Evolutionary conservation across 805 yeast species (phyloP).

Genomic region (Candida bentonensis): DNA sequence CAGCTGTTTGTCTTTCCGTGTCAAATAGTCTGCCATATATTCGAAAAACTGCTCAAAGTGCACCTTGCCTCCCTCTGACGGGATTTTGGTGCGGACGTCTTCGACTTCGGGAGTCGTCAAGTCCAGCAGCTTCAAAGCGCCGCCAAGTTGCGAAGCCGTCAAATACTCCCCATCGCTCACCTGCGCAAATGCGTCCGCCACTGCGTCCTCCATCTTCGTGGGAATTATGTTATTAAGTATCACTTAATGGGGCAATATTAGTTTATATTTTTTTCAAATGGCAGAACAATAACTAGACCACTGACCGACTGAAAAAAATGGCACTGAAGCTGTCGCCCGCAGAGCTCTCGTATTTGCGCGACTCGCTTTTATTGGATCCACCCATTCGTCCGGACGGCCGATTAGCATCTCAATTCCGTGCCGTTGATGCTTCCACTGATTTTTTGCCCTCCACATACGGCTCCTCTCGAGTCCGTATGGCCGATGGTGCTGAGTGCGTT

Average conservation of each 20-base stretch:
- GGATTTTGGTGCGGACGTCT: neutral
- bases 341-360: slow-evolving; percentile 46
- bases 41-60: neutral
- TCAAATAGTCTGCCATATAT: neutral
- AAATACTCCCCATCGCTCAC: neutral
- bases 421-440: slow-evolving; percentile 67
- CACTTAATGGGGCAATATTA: too few relatives aligned
- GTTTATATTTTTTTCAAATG: neutral
- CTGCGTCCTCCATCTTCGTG: neutral
- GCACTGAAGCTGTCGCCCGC: slow-evolving; percentile 7
- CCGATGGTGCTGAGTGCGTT: slow-evolving; percentile 89
- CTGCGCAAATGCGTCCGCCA: neutral
- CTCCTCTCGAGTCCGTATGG: slow-evolving; percentile 69
- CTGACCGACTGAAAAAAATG: slow-evolving; percentile 4
- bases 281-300: slow-evolving; percentile 6
- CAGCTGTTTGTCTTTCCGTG: neutral
- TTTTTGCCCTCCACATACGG: slow-evolving; percentile 85
- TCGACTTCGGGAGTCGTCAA: neutral
- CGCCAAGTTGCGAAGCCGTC: neutral
- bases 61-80: neutral
- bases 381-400: slow-evolving; percentile 82
- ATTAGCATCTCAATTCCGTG: slow-evolving; percentile 58
- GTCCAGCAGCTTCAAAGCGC: neutral
- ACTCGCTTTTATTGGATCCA: slow-evolving; percentile 46
- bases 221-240: neutral